Base-by-base conservation (phyloP, 805 yeast species). In the Saccharomycopsis synnaedendra region DNA sequence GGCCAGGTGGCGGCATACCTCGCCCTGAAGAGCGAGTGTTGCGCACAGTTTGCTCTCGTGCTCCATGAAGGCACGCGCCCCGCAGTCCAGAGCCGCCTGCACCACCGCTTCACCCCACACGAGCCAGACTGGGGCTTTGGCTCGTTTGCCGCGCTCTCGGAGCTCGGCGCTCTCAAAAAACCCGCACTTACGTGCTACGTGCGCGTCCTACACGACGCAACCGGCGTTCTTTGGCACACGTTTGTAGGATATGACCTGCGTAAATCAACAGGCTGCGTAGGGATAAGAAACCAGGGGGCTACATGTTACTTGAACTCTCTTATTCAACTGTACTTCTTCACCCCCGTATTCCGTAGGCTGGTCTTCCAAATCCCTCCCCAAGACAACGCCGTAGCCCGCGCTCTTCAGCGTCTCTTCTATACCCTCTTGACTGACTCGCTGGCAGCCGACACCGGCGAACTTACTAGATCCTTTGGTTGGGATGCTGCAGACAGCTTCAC, bases 101-200 rank as follows among this genome's bases (percentile, higher is more conserved):
- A 76, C 49, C 96, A 88, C 60, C 69, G 98, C 53, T 93, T 86
- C 65, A 76, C 72, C 54, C 70, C 78, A 6, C 67, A 71, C 42
- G 95, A 85, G 47, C 76, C 85, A 1, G 99, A 93, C 62, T 93
- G 99, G 99, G 99, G 99, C 31, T 93, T 93, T 64, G 76, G 89
- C 6, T 80, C 80, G 50, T 80, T 87, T 57, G 66, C 79, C 19
- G 90, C 83, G 48, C 57, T 75, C 32, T 68, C 75, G 39, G 68
- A 68, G 52, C 65, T 81, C 50, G 54, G 42, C 45, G 55, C 42
- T 28, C 8, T 9, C 39, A 77, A 80, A 55, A 62, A 65, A 47
- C 60, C 87, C 44, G 80, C 85, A 60, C 70, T 90, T 38, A 81
- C 96, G 0, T 93, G 81, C 0, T 83, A 76, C 60, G 80, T 89